Evolutionary conservation across 164 flowering plant genomes (phyloP).

Genomic region (Magnolia changhungtana): DNA sequence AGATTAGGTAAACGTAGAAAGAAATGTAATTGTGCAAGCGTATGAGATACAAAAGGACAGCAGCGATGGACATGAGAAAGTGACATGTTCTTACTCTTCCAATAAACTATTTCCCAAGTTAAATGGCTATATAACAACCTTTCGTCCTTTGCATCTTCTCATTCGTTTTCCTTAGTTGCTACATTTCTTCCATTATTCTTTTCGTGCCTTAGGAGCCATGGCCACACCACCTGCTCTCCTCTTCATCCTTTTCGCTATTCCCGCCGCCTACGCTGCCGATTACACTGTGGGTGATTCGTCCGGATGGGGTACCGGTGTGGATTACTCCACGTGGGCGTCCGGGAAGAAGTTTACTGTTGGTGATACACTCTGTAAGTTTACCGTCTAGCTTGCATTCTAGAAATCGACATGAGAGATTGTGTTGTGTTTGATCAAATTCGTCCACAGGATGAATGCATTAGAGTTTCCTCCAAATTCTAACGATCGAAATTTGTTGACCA

Average conservation of each 20-base stretch:
- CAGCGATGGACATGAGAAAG: neutral
- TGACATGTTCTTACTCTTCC: conserved; percentile 2
- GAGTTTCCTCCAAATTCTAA: too few relatives aligned
- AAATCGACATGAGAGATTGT: too few relatives aligned
- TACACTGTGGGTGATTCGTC: conserved; percentile 48
- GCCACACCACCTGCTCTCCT: conserved; percentile 7
- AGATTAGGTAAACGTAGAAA: neutral
- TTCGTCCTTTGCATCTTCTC: neutral
- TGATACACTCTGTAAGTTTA: conserved; percentile 52
- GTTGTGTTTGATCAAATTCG: too few relatives aligned
- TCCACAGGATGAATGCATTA: too few relatives aligned
- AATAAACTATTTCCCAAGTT: neutral
- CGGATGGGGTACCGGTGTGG: conserved; percentile 65
- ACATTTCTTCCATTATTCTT: neutral
- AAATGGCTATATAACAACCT: neutral
- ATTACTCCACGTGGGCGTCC: conserved; percentile 49
- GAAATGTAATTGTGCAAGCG: neutral
- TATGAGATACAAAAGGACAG: neutral
- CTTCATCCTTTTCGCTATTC: conserved; percentile 3
- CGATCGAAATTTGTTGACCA: too few relatives aligned
- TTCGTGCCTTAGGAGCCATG: conserved; percentile 4
- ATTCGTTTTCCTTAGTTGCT: neutral
- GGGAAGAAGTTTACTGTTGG: conserved; percentile 53
- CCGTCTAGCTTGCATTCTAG: too few relatives aligned
- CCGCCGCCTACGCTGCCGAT: conserved; percentile 9